phyloP scores from a whole-genome alignment of 371 early-diverging fungal species.

The Mucor velutinosus region DNA sequence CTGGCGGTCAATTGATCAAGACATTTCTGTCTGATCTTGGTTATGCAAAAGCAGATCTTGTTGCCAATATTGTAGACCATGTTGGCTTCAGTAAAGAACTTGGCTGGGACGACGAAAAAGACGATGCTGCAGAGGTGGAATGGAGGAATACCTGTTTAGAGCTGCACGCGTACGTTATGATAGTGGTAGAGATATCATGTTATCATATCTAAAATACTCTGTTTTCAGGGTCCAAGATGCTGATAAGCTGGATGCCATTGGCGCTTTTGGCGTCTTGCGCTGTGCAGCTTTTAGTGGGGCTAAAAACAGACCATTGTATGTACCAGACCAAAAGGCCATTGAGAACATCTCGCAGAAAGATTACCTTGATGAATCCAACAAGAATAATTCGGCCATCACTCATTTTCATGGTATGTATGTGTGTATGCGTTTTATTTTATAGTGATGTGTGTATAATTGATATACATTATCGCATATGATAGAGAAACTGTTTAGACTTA shows the following conservation, averaged over 20 bases:
- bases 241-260: conserved; percentile 82
- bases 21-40: conserved; percentile 45
- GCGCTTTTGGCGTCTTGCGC: conserved; percentile 78
- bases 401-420: conserved; percentile 67
- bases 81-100: conserved; percentile 78
- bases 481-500: conserved; percentile 68
- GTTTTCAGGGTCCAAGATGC: conserved; percentile 74
- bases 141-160: conserved; percentile 68
- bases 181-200: background rate
- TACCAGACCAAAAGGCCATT: conserved; percentile 49
- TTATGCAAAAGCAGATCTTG: conserved; percentile 44
- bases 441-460: background rate
- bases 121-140: conserved; percentile 28
- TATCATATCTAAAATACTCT: background rate
- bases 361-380: conserved; percentile 49
- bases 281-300: conserved; percentile 78
- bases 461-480: background rate
- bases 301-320: conserved; percentile 62
- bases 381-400: conserved; percentile 59
- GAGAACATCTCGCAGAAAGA: conserved; percentile 58
- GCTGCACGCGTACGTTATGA: conserved; percentile 54
- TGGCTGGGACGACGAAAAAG: conserved; percentile 48
- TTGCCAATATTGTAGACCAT: conserved; percentile 63
- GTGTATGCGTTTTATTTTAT: background rate
- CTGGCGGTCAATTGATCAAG: conserved; percentile 48